Evolutionary conservation across 192 early-diverging fungal genomes (phyloP), one percentile per base, ranked within the genome.

Genomic region (Umbelopsis sp.): DNA sequence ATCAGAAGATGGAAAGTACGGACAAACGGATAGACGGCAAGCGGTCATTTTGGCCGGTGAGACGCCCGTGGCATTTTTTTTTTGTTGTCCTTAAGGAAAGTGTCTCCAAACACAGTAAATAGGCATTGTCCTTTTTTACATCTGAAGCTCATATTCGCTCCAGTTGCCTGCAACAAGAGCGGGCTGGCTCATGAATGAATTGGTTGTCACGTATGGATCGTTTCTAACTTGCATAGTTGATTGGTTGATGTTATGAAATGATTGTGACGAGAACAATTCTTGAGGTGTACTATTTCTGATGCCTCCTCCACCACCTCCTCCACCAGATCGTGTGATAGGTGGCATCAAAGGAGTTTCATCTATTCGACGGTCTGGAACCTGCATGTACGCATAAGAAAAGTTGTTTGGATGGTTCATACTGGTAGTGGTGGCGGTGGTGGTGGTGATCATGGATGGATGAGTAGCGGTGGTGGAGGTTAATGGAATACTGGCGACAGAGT

Each of bases 111-210:
- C 45, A 47, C 20, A 49, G 47, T 21, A 49, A 49, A 44, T 44
- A 12, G 4, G 47, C 14, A 49, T n/a, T 17, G 4, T 17, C n/a
- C 20, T 49, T 17, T 16, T 62, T 62, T 20, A 62, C 56, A 62
- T 62, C 31, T 62, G 56, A 14, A 62, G 31, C 7, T 62, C 56
- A 32, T 62, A 62, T 31, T 62, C 56, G 56, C 56, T 62, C 56
- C 56, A 62, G 56, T 62, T 62, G 56, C 56, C 56, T 6, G 56
- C 56, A 62, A 62, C 56, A 62, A 62, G 56, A 62, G 56, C 56
- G 56, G 56, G 56, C 56, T 62, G 11, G 31, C 31, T 62, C 56
- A 62, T 62, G 34, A 62, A 62, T 34, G 56, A 62, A 62, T 62
- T 62, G 56, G 56, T 62, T 3, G 56, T 32, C 26, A 62, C 56